phyloP scores from a whole-genome alignment of 257 asterid genomes.

The Fraxinus cuspidata region DNA sequence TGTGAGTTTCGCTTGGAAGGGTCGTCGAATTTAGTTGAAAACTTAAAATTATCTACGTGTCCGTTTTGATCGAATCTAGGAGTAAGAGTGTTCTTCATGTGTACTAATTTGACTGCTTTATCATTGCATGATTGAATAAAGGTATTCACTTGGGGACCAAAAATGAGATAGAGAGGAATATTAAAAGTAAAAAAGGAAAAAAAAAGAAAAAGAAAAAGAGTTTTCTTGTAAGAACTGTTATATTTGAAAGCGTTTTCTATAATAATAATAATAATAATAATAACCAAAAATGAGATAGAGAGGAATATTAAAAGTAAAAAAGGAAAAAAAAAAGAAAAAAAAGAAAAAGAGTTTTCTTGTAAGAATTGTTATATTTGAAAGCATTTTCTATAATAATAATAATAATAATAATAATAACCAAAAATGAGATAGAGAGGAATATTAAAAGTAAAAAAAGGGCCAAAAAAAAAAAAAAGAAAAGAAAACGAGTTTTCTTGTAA shows the following conservation, averaged over 20 bases:
- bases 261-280: too few relatives aligned
- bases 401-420: too few relatives aligned
- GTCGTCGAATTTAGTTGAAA: neutral
- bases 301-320: too few relatives aligned
- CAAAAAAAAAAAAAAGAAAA: neutral
- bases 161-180: conserved; percentile 3
- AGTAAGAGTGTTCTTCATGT: neutral
- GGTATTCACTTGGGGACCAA: neutral
- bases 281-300: too few relatives aligned
- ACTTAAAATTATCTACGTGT: neutral
- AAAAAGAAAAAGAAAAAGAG: neutral
- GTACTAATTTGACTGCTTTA: neutral
- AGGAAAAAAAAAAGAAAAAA: too few relatives aligned
- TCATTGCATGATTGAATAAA: neutral
- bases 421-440: conserved; percentile 3
- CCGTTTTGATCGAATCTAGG: neutral
- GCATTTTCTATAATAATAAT: too few relatives aligned
- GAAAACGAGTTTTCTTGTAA: neutral
- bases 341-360: too few relatives aligned
- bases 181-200: neutral
- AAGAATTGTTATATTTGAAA: too few relatives aligned
- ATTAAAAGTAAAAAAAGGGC: neutral
- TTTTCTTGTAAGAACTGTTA: neutral
- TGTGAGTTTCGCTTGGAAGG: neutral
- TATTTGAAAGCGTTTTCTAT: too few relatives aligned